Evolutionary conservation across 148 eudicot species (phyloP), one percentile per base, ranked within the genome.

Genomic region (Rhododendron kiyosumense): DNA sequence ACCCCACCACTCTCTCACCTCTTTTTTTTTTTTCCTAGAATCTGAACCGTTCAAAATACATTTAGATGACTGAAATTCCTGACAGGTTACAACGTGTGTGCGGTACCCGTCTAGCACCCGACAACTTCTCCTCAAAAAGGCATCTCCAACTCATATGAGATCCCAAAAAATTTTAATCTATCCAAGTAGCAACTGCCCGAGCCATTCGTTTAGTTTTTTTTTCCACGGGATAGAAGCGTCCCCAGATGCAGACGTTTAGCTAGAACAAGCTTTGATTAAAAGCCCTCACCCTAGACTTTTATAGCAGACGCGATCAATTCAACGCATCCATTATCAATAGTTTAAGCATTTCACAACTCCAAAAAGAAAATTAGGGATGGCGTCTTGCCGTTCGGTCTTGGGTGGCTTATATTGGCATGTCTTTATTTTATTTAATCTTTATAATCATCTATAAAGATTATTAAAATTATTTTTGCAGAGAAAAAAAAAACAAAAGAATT

Each of bases 41-140:
- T 9, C 2, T 0, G 0, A 0, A 46, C 11, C 11, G 49, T 46
- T 3, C 0, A 46, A 9, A 46, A 46, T 0, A 7, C 3, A 3
- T 46, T 46, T 46, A 11, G 2, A 46, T 8, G 12, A 0, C 0
- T 10, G 12, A 0, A 41, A 46, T 46, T 0, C 12, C 12, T 9
- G 45, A 41, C 45, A 0, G 0, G 7, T 41, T 41, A 41, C 43
- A 38, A 38, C 43, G 43, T 38, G 5, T 38, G 43, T 38, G 43
- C 6, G 45, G 1, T 41, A 41, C 1, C 7, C 1, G 7, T 6
- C 45, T 0, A 0, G 45, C 45, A 41, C 45, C 45, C 49, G 11
- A 46, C 9, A 46, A 7, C 49, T 46, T 46, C 3, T 46, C 49
- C 69, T 24, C 28, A 24, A 38, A 28, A 30, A 30, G 75, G 36